Evolutionary conservation across 1,139 yeast species (phyloP).

Genomic region (Geotrichum restrictum): DNA sequence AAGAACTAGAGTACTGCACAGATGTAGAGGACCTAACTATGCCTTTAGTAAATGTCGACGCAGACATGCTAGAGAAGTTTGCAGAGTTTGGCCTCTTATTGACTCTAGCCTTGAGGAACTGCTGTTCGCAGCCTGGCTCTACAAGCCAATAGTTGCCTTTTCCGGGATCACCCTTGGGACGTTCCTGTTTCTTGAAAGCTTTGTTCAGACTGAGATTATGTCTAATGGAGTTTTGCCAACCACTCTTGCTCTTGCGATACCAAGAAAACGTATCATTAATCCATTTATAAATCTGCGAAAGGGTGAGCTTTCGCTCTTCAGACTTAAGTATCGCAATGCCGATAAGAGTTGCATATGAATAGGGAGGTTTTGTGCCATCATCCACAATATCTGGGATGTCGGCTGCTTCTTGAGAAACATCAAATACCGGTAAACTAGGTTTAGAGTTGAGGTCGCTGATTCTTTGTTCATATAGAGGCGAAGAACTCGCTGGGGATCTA

Average conservation of each 20-base stretch:
- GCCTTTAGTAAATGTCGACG: conserved; percentile 8
- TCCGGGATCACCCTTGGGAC: conserved; percentile 78
- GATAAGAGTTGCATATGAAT: conserved; percentile 87
- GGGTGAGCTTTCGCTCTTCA: conserved; percentile 71
- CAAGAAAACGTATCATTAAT: conserved; percentile 81
- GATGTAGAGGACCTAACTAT: neutral
- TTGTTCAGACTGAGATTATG: conserved; percentile 81
- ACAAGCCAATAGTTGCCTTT: conserved; percentile 97
- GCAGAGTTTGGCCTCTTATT: conserved; percentile 15
- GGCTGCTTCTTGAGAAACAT: neutral
- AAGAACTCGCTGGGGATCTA: conserved; percentile 16
- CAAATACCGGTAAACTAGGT: neutral
- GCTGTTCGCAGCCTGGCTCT: conserved; percentile 74
- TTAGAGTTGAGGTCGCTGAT: neutral
- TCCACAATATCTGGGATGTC: conserved; percentile 44
- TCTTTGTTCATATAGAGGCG: conserved; percentile 10
- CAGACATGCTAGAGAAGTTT: conserved; percentile 7
- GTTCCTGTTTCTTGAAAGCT: conserved; percentile 84
- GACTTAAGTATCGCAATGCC: conserved; percentile 91
- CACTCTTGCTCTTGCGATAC: conserved; percentile 75
- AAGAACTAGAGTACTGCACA: conserved; percentile 1
- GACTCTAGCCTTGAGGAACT: conserved; percentile 56
- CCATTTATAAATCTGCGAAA: conserved; percentile 91
- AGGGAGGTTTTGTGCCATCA: conserved; percentile 74
- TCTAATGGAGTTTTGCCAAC: conserved; percentile 91